These are phyloP conservation scores for Chlorencoelia australis DNA, from an alignment of 2,329 filamentous ascomycete species.

Conservation along the genomic window DNA sequence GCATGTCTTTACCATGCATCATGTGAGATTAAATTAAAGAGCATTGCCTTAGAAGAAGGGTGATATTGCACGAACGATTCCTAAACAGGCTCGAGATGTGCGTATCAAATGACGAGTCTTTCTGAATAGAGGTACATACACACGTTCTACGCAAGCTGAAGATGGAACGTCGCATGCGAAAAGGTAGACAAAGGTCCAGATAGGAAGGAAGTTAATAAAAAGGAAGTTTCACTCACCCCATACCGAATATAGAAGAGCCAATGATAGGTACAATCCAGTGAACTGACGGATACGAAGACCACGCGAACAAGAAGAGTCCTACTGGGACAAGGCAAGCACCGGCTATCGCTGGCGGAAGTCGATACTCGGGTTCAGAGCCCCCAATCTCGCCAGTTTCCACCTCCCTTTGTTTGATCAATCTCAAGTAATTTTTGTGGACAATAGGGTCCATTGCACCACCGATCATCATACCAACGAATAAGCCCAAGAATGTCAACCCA, in stretches of 20 bases:
- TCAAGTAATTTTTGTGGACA: constrained; percentile 50
- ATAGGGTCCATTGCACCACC: constrained; percentile 55
- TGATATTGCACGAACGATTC: constrained; percentile 3
- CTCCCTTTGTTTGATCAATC: constrained; percentile 43
- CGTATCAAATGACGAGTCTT: constrained; percentile 4
- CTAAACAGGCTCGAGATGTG: constrained; percentile 5
- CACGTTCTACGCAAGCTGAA: constrained; percentile 2
- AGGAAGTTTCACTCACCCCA: constrained; percentile 45
- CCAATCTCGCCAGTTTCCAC: constrained; percentile 29
- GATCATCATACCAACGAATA: constrained; percentile 56
- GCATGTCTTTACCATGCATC: constrained; percentile 10
- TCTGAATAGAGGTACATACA: constrained; percentile 6
- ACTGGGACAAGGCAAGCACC: constrained; percentile 72
- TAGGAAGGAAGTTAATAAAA: background rate
- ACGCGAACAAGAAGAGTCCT: constrained; percentile 81
- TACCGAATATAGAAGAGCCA: constrained; percentile 60
- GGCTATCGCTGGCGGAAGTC: constrained; percentile 63
- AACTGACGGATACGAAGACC: constrained; percentile 66
- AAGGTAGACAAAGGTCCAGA: no score
- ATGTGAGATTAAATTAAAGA: constrained; percentile 11
- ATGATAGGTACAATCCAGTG: constrained; percentile 72
- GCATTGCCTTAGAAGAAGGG: constrained; percentile 1
- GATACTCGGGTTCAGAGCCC: constrained; percentile 74
- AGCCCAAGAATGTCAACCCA: constrained; percentile 68
- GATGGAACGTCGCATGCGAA: constrained; percentile 11